A percentile compares a stretch with the other conserved stretches of the same genome.
phyloP scores from a whole-genome alignment of 2,329 filamentous ascomycete genomes.

The Nemania bipapillata region DNA sequence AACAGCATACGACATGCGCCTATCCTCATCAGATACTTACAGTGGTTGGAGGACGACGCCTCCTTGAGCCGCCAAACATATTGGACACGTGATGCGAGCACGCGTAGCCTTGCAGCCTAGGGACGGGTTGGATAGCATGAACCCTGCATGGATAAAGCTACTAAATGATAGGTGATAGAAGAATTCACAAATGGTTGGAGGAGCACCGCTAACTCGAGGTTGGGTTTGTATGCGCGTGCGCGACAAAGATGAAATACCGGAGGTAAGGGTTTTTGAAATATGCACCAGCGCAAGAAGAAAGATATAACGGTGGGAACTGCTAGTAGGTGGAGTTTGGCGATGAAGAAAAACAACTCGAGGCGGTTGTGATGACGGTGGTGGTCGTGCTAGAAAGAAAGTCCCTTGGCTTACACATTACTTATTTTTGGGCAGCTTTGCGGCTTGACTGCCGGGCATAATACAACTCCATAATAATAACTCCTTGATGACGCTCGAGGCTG shows the following conservation, averaged over 20 bases:
- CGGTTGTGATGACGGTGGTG: constrained; percentile 1
- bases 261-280: too few species aligned
- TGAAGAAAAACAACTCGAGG: constrained; percentile 15
- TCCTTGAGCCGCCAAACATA: constrained; percentile 65
- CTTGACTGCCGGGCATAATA: constrained; percentile 5
- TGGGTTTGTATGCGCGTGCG: not conserved
- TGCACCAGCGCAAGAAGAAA: not conserved
- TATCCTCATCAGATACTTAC: constrained; percentile 55
- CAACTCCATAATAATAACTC: not conserved
- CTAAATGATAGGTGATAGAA: constrained; percentile 18
- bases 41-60: constrained; percentile 60
- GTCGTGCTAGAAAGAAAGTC: not conserved
- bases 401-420: not conserved
- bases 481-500: constrained; percentile 23
- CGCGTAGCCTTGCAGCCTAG: constrained; percentile 43
- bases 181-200: constrained; percentile 30
- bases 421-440: constrained; percentile 13
- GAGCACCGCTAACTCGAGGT: not conserved
- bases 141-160: constrained; percentile 43
- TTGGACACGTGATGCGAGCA: constrained; percentile 35
- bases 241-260: not conserved
- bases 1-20: constrained; percentile 9
- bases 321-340: constrained; percentile 9
- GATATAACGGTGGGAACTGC: not conserved
- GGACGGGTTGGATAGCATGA: constrained; percentile 39